A percentile compares a stretch with the other conserved stretches of the same genome.
These are phyloP conservation scores for Quercus variabilis DNA, from an alignment of 306 rosid species.

Conservation along the genomic window DNA sequence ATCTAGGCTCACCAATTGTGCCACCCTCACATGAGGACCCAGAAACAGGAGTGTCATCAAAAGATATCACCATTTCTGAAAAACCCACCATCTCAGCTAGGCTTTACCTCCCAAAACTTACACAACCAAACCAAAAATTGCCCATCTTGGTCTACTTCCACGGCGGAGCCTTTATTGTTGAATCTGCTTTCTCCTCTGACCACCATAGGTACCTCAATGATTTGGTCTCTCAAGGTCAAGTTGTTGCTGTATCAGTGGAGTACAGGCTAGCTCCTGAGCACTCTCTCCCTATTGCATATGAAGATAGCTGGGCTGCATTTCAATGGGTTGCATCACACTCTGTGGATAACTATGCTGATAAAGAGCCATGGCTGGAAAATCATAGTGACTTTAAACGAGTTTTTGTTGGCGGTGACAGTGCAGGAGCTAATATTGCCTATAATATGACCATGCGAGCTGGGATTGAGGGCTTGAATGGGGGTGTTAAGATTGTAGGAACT, in stretches of 20 bases:
- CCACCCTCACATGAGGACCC: constrained; percentile 22
- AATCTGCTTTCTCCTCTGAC: constrained; percentile 35
- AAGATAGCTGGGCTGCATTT: constrained; percentile 35
- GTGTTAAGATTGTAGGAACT: constrained; percentile 23
- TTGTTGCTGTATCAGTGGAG: not conserved
- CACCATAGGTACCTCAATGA: constrained; percentile 6
- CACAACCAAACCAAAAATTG: constrained; percentile 15
- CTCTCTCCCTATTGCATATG: constrained; percentile 34
- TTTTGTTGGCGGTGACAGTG: constrained; percentile 41
- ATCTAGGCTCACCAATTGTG: not conserved
- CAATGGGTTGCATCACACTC: constrained; percentile 25
- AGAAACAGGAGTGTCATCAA: constrained; percentile 11
- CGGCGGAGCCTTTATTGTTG: constrained; percentile 36
- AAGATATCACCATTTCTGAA: constrained; percentile 5
- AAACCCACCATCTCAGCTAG: constrained; percentile 24
- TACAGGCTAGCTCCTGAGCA: constrained; percentile 31
- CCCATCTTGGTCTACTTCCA: constrained; percentile 39
- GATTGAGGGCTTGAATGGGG: constrained; percentile 23
- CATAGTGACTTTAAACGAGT: constrained; percentile 39
- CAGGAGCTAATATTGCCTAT: constrained; percentile 40
- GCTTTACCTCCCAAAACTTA: constrained; percentile 27
- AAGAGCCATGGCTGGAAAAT: constrained; percentile 27
- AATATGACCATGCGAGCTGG: constrained; percentile 26
- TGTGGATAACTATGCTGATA: not conserved
- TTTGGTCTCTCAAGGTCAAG: not conserved